Evolutionary conservation across 352 stramenopile species (phyloP), one percentile per base, ranked within the genome.

Genomic region (Phytophthora pisi): DNA sequence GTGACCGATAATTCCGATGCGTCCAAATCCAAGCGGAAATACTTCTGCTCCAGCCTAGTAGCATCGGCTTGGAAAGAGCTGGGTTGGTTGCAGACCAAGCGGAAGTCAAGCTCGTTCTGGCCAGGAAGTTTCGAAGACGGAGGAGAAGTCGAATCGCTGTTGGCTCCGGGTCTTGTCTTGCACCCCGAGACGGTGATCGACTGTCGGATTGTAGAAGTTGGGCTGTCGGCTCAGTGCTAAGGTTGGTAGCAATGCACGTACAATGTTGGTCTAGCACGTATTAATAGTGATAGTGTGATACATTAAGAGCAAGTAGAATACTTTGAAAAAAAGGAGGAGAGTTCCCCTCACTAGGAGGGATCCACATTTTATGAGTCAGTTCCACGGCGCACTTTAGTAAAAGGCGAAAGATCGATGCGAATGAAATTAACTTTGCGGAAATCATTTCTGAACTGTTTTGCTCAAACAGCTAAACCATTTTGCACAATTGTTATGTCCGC

Each of bases 341-440:
- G 50, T n/a, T 61, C 28, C 28, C 28, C 28, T 20, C 20, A 20
- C 20, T 20, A 20, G 20, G 20, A 20, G 20, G 20, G 20, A 20
- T 20, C 20, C 20, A 20, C 20, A 20, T 20, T 20, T 20, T 20
- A 20, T 20, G 20, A 20, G 20, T 20, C 1, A 20, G 20, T 20
- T 20, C 20, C 20, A 20, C 20, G 20, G 20, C 20, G 20, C 20
- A 20, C 20, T 20, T 20, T 20, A 20, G 20, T 20, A 20, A 20
- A 20, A 96, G 89, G 89, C 89, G 89, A 96, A 96, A 96, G 89
- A 95, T 96, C 93, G 86, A 64, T 91, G 74, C 78, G 82, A 73
- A 84, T 92, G 84, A 85, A 86, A 85, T 85, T 71, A 86, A 89
- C 74, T 85, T 68, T 84, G 80, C 80, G 72, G 72, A 71, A 86